Evolutionary conservation across 306 rosid species (phyloP), one percentile per base, ranked within the genome.

Genomic region (Trifolium fragiferum): DNA sequence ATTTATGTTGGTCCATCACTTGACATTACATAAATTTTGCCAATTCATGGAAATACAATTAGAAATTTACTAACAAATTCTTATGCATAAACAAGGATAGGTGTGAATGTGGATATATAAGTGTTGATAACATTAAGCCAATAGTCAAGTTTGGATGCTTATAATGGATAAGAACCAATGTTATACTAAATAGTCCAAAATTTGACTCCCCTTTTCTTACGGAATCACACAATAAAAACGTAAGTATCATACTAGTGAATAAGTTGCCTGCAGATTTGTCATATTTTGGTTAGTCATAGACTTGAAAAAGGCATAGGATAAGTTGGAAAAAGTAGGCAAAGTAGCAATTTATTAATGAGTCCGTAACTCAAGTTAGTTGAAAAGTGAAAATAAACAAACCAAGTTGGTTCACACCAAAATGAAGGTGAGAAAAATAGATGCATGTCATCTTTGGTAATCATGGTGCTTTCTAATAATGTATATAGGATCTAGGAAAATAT

Each of bases 311-410:
- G 70, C 13, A 1, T 10, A 15, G 27, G 41, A 55, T 72, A 76
- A 50, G 79, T 60, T 38, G 68, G 44, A 11, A 46, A 80, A 73
- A 69, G 83, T 79, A 51, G 84, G 84, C 58, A 76, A 73, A 18
- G 57, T 55, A 55, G 68, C 62, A 72, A 44, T 38, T 33, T 54
- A 62, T 79, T 50, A 23, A 41, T 59, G 63, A 65, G 40, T 63
- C 46, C 43, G 41, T 35, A 55, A 54, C 54, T 30, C 74, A 64
- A 21, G 57, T 71, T 16, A 72, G 79, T 47, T 70, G 66, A 44
- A 44, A 44, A 44, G 16, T 44, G 16, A 44, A 44, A 44, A 44
- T 30, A 35, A 47, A 35, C 43, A 35, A 47, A 35, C 27, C 76
- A 60, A 25, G 51, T 69, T 18, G 75, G 77, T 41, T 67, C 57